Conservation (phyloP, 139 green algal genomes). For the Chloropicon primus region DNA sequence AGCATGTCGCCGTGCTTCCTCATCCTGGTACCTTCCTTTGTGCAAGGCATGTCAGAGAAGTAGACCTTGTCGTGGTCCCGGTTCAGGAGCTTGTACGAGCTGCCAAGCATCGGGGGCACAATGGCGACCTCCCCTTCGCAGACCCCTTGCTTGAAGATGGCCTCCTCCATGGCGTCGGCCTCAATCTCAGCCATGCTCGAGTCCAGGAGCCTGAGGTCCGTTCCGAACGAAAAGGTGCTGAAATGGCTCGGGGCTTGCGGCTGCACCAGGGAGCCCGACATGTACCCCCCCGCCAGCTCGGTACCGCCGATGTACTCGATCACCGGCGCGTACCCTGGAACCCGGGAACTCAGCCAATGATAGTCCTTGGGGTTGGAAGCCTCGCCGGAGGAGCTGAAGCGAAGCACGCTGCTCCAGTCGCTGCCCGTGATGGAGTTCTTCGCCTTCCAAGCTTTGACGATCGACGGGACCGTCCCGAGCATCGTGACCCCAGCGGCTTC, state of each 20-base stretch:
- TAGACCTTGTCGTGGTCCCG: constrained; percentile 66
- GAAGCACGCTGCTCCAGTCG: constrained; percentile 32
- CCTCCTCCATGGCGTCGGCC: neutral
- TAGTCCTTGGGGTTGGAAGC: constrained; percentile 54
- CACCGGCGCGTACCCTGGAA: constrained; percentile 54
- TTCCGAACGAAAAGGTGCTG: constrained; percentile 50
- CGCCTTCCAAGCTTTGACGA: constrained; percentile 35
- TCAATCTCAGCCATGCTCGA: neutral
- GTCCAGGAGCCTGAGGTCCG: constrained; percentile 29
- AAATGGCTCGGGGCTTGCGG: constrained; percentile 59
- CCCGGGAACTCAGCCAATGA: constrained; percentile 48
- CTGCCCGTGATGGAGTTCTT: constrained; percentile 15
- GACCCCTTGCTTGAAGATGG: neutral
- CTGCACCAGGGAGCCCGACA: constrained; percentile 51
- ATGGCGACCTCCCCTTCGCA: constrained; percentile 49
- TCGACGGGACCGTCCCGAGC: constrained; percentile 75
- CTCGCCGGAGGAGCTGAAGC: constrained; percentile 60
- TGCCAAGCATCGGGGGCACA: constrained; percentile 53
- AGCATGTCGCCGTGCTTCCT: constrained; percentile 82
- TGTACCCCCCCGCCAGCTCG: constrained; percentile 75
- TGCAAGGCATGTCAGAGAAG: constrained; percentile 72
- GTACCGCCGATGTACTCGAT: constrained; percentile 90
- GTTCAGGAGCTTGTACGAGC: constrained; percentile 71
- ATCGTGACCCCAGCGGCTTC: constrained; percentile 46
- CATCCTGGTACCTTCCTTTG: constrained; percentile 18